Conservation (phyloP, 345 rosid genomes). For the Bruguiera gymnorhiza region DNA sequence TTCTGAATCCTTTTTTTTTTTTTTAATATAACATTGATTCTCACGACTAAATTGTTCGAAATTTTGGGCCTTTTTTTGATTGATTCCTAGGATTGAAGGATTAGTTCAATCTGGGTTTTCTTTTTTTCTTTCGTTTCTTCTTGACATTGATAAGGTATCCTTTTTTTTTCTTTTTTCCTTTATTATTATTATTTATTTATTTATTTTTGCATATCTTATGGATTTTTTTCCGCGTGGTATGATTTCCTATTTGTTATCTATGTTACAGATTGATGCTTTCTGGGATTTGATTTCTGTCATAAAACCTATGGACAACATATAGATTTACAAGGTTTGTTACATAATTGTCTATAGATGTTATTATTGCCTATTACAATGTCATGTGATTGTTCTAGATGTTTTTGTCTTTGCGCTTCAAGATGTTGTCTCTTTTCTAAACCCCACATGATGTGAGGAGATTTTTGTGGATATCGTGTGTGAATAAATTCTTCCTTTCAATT, state of each 20-base stretch:
- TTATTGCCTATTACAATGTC: background rate
- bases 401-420: no score
- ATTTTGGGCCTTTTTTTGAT: slow-evolving; percentile 16
- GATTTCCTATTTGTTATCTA: background rate
- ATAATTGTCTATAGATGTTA: background rate
- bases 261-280: slow-evolving; percentile 24
- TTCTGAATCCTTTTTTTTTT: slow-evolving; percentile 10
- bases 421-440: no score
- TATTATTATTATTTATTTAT: background rate
- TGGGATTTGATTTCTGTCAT: slow-evolving; percentile 10
- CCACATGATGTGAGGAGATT: no score
- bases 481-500: slow-evolving; percentile 1
- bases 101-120: slow-evolving; percentile 17
- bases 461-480: no score
- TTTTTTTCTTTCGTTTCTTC: background rate
- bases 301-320: background rate
- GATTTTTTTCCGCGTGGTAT: background rate
- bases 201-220: background rate
- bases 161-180: background rate
- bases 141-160: slow-evolving; percentile 26
- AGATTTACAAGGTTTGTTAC: slow-evolving; percentile 11
- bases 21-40: background rate
- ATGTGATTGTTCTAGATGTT: no score
- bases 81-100: slow-evolving; percentile 29
- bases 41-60: slow-evolving; percentile 9